A percentile compares a stretch with the other conserved stretches of the same genome.
Evolutionary conservation across 257 asterid species (phyloP).

Genomic region (Solanum sejunctum): DNA sequence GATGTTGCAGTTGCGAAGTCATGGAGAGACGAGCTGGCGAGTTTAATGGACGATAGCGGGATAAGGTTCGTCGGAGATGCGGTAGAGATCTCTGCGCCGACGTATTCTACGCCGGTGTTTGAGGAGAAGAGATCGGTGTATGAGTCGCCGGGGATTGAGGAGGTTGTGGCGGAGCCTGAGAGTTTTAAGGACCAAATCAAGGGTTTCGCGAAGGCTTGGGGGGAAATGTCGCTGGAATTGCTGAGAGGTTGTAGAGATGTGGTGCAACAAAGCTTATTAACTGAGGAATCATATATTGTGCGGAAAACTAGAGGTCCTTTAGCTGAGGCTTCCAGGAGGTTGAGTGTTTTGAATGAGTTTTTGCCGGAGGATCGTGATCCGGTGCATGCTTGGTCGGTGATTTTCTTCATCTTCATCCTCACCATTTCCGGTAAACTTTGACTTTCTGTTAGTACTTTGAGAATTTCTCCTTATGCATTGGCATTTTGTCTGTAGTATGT

Average conservation of each 20-base stretch:
- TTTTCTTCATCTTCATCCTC: constrained; percentile 49
- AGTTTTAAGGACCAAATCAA: constrained; percentile 69
- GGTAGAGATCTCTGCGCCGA: not conserved
- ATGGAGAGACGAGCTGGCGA: constrained; percentile 75
- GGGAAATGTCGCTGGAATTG: constrained; percentile 56
- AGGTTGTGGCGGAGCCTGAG: constrained; percentile 28
- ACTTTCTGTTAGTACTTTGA: not conserved
- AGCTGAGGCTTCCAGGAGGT: constrained; percentile 36
- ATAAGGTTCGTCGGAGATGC: constrained; percentile 18
- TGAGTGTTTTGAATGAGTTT: constrained; percentile 55
- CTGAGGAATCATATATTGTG: constrained; percentile 79
- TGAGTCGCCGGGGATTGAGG: constrained; percentile 1
- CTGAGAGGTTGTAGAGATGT: constrained; percentile 74
- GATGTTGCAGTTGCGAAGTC: constrained; percentile 37
- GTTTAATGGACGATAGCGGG: constrained; percentile 62
- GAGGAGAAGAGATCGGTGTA: constrained; percentile 15
- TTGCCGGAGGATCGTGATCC: constrained; percentile 97
- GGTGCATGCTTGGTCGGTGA: constrained; percentile 56
- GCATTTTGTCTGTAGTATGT: not conserved
- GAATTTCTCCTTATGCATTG: not conserved
- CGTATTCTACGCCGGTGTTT: constrained; percentile 17
- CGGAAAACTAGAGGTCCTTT: constrained; percentile 38
- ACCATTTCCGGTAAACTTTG: constrained; percentile 49
- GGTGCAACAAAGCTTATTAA: constrained; percentile 56
- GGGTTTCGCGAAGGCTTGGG: constrained; percentile 88